phyloP scores from a whole-genome alignment of 1,284 basidiomycete genomes.

The Ganoderma sinense region DNA sequence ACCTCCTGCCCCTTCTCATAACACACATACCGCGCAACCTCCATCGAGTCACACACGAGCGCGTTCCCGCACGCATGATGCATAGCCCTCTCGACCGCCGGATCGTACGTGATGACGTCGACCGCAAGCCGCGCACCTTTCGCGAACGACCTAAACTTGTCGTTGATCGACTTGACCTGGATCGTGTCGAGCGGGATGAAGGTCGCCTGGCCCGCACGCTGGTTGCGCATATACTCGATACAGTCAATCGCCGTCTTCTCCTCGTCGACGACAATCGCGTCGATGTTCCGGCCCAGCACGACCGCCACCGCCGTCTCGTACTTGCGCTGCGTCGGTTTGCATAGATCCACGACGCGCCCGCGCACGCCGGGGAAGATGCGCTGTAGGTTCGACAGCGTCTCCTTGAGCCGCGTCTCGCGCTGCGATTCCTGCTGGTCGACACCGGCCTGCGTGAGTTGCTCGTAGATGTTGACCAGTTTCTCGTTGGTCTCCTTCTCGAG shows the following conservation, averaged over 20 bases:
- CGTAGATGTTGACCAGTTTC: slow-evolving; percentile 84
- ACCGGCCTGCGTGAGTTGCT: slow-evolving; percentile 88
- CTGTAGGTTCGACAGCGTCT: slow-evolving; percentile 85
- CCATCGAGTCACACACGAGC: slow-evolving; percentile 94
- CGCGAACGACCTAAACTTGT: slow-evolving; percentile 92
- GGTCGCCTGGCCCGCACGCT: slow-evolving; percentile 94
- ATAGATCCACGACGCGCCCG: slow-evolving; percentile 91
- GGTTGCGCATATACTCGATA: slow-evolving; percentile 97
- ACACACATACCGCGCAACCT: slow-evolving; percentile 88
- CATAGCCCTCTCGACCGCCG: slow-evolving; percentile 90
- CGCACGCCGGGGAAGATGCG: slow-evolving; percentile 93
- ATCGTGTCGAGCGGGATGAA: slow-evolving; percentile 98
- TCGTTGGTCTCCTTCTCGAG: slow-evolving; percentile 92
- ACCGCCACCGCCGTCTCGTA: slow-evolving; percentile 95
- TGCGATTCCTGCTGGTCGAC: slow-evolving; percentile 89
- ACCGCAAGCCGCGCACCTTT: slow-evolving; percentile 93
- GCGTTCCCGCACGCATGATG: slow-evolving; percentile 96
- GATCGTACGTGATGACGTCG: slow-evolving; percentile 92
- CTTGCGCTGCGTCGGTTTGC: slow-evolving; percentile 92
- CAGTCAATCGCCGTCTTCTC: slow-evolving; percentile 98
- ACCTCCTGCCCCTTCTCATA: slow-evolving; percentile 97
- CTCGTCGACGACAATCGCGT: slow-evolving; percentile 95
- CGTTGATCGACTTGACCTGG: slow-evolving; percentile 92
- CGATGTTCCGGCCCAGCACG: slow-evolving; percentile 94
- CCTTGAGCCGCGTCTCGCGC: slow-evolving; percentile 85